Conservation (phyloP, 495 filamentous ascomycete species). For the Aspergillus affinis region DNA sequence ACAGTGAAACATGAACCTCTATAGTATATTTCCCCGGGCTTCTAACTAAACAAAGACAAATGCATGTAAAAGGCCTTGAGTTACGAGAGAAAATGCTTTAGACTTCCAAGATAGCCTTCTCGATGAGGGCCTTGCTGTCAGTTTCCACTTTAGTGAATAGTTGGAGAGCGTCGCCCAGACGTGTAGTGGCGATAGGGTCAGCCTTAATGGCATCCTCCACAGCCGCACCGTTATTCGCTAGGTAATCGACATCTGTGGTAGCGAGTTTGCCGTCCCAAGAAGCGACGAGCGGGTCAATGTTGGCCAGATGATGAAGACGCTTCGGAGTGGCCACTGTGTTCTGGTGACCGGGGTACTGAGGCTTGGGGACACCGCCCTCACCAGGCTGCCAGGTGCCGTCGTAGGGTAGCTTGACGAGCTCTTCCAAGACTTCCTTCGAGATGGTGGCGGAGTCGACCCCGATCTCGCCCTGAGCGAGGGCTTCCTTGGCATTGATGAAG, state of each 20-base stretch:
- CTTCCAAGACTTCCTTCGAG: slow-evolving; percentile 20
- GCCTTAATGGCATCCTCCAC: slow-evolving; percentile 26
- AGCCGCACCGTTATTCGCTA: slow-evolving; percentile 22
- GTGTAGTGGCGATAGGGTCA: slow-evolving; percentile 19
- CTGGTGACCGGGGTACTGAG: slow-evolving; percentile 19
- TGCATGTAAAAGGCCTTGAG: too few species aligned
- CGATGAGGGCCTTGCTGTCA: slow-evolving; percentile 24
- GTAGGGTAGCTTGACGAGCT: slow-evolving; percentile 24
- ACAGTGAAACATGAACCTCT: too few species aligned
- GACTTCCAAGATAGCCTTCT: slow-evolving; percentile 11
- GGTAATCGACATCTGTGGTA: slow-evolving; percentile 26
- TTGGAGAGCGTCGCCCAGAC: slow-evolving; percentile 22
- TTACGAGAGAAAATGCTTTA: too few species aligned
- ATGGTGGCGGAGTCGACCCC: slow-evolving; percentile 24
- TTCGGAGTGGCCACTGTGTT: slow-evolving; percentile 17
- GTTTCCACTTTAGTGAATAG: slow-evolving; percentile 23
- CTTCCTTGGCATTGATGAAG: slow-evolving; percentile 18
- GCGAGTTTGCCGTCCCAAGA: slow-evolving; percentile 26
- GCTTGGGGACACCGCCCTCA: slow-evolving; percentile 19
- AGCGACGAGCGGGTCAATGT: slow-evolving; percentile 20
- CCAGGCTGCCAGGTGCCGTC: slow-evolving; percentile 22
- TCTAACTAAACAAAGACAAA: too few species aligned
- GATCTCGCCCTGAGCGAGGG: slow-evolving; percentile 23
- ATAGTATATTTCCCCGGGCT: too few species aligned
- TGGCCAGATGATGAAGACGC: slow-evolving; percentile 18